Conservation (phyloP, 1,139 yeast genomes). For the Saccharomyces hybrid region DNA sequence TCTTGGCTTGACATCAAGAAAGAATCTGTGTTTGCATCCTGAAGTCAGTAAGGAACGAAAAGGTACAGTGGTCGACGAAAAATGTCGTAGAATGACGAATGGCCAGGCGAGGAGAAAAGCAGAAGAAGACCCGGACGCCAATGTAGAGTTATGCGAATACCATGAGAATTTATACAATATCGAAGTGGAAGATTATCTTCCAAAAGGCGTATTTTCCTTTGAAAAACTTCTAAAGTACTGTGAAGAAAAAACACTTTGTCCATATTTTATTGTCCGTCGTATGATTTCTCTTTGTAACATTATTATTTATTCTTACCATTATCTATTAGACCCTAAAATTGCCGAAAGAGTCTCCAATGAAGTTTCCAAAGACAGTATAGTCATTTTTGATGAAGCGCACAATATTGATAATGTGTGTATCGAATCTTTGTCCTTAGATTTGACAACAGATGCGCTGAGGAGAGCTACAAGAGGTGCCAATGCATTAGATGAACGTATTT, state of each 20-base stretch:
- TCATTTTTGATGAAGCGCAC: constrained; percentile 97
- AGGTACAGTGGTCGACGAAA: constrained; percentile 93
- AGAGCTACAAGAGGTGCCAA: constrained; percentile 79
- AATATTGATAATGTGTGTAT: constrained; percentile 97
- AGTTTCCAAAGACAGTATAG: constrained; percentile 84
- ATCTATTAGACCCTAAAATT: constrained; percentile 90
- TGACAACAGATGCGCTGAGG: constrained; percentile 73
- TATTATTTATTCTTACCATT: constrained; percentile 92
- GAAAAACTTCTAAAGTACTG: constrained; percentile 75
- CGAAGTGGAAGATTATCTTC: constrained; percentile 83
- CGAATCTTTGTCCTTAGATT: constrained; percentile 85
- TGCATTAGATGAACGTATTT: constrained; percentile 65
- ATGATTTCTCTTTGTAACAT: constrained; percentile 95
- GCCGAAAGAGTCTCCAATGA: constrained; percentile 93
- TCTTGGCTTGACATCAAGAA: constrained; percentile 86
- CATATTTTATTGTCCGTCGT: constrained; percentile 94
- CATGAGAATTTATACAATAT: constrained; percentile 83
- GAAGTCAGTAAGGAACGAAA: constrained; percentile 78
- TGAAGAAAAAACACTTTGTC: constrained; percentile 74
- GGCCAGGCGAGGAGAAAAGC: constrained; percentile 72
- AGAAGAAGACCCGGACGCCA: constrained; percentile 52
- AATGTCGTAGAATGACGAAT: constrained; percentile 88
- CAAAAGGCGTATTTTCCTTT: constrained; percentile 91
- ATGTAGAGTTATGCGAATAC: constrained; percentile 63
- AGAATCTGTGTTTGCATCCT: constrained; percentile 89